A percentile compares a stretch with the other conserved stretches of the same genome.
Evolutionary conservation across 2,329 filamentous ascomycete species (phyloP).

Genomic region (Nigrospora sphaerica): DNA sequence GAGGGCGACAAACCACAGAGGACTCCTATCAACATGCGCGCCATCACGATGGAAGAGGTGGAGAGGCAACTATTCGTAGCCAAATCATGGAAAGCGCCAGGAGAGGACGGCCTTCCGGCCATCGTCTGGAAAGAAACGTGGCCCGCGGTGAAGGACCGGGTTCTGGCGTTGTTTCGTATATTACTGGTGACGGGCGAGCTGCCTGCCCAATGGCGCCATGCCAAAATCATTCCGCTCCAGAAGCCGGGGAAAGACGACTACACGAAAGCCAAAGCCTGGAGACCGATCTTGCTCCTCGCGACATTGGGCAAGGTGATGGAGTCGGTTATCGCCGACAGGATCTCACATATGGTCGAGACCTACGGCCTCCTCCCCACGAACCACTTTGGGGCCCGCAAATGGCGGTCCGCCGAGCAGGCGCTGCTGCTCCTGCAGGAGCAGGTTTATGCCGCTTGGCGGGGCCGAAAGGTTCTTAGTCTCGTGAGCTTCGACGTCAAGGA

Average conservation of each 20-base stretch:
- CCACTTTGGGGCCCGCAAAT: not conserved
- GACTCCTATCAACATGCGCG: conserved; percentile 3
- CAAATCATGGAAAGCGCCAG: conserved; percentile 13
- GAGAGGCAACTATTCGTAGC: conserved; percentile 9
- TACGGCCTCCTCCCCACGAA: not conserved
- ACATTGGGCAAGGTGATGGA: conserved; percentile 15
- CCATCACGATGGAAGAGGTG: conserved; percentile 13
- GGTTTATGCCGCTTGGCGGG: conserved; percentile 14
- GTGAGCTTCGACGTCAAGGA: conserved; percentile 32
- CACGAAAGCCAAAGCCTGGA: conserved; percentile 14
- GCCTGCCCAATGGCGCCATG: conserved; percentile 12
- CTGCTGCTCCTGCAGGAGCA: conserved; percentile 20
- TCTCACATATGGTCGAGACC: not conserved
- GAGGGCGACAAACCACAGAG: conserved; percentile 8
- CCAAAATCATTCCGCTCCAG: conserved; percentile 20
- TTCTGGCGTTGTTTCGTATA: conserved; percentile 8
- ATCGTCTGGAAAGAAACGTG: not conserved
- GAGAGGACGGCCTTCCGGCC: conserved; percentile 11
- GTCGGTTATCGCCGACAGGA: not conserved
- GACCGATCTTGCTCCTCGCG: conserved; percentile 17
- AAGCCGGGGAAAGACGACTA: conserved; percentile 19
- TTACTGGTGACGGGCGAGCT: conserved; percentile 10
- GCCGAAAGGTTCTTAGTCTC: conserved; percentile 20
- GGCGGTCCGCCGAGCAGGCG: conserved; percentile 7
- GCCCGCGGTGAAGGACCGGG: too few relatives aligned